These are phyloP conservation scores for Aspergillus fijiensis DNA, from an alignment of 2,329 filamentous ascomycete species.

Conservation along the genomic window DNA sequence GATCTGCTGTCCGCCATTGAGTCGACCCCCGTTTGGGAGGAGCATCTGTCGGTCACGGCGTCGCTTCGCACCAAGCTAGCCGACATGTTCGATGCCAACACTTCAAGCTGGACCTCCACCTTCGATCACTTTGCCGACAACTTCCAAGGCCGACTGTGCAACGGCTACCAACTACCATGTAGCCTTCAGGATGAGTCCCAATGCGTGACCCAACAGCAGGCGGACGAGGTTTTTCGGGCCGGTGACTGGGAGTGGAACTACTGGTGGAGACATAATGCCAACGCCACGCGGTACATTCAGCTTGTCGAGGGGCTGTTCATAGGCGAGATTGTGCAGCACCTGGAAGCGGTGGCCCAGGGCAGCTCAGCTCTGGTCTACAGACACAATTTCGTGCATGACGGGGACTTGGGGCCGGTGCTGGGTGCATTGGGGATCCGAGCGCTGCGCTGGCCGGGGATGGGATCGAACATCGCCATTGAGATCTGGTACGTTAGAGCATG, in stretches of 20 bases:
- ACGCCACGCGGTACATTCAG: constrained; percentile 39
- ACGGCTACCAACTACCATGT: constrained; percentile 41
- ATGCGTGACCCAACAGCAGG: constrained; percentile 36
- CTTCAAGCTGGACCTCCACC: constrained; percentile 32
- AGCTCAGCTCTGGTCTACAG: constrained; percentile 30
- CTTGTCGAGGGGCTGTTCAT: constrained; percentile 41
- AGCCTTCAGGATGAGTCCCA: constrained; percentile 24
- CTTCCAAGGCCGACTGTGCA: constrained; percentile 43
- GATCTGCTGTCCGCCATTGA: constrained; percentile 27
- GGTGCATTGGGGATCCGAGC: constrained; percentile 37
- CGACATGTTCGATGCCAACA: constrained; percentile 33
- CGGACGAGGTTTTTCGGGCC: constrained; percentile 40
- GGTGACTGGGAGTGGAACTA: constrained; percentile 47
- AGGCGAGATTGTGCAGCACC: constrained; percentile 33
- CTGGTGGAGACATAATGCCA: constrained; percentile 37
- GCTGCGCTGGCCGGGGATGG: constrained; percentile 44
- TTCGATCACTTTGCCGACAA: constrained; percentile 45
- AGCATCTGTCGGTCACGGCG: constrained; percentile 35
- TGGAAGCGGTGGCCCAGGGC: constrained; percentile 29
- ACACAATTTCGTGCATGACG: constrained; percentile 41
- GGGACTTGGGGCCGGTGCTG: constrained; percentile 38
- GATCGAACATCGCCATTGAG: constrained; percentile 40
- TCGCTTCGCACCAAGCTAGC: constrained; percentile 30
- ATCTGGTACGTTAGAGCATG: constrained; percentile 30
- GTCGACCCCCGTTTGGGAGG: constrained; percentile 35